Evolutionary conservation across 2,329 filamentous ascomycete species (phyloP).

Genomic region (Fusarium virguliforme): DNA sequence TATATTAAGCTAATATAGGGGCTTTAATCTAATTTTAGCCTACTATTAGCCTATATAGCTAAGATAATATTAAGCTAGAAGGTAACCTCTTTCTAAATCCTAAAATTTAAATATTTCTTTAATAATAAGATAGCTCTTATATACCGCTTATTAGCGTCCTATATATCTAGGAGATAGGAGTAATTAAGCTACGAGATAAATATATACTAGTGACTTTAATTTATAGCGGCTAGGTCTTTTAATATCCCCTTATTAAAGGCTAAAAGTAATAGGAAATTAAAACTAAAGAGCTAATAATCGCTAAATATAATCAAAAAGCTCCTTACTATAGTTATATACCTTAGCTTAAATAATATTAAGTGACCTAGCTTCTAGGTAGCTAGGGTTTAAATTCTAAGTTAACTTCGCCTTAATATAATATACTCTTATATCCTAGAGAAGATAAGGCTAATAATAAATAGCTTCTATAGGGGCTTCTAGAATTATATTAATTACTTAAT

Average conservation of each 20-base stretch:
- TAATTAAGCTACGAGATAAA: background rate
- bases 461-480: too few relatives aligned
- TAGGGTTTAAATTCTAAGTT: too few relatives aligned
- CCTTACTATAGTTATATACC: too few relatives aligned
- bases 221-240: background rate
- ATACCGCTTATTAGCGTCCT: constrained; percentile 21
- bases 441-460: too few relatives aligned
- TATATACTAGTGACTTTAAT: background rate
- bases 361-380: too few relatives aligned
- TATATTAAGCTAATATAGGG: too few relatives aligned
- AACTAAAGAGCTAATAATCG: constrained; percentile 25
- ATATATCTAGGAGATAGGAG: background rate
- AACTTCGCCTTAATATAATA: too few relatives aligned
- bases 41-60: background rate
- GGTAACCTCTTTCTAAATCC: constrained; percentile 11
- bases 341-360: too few relatives aligned
- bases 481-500: too few relatives aligned
- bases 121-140: background rate
- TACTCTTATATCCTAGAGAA: too few relatives aligned
- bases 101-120: background rate
- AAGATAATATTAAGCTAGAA: constrained; percentile 5
- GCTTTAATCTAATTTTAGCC: background rate
- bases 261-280: background rate
- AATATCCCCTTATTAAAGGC: constrained; percentile 19
- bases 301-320: too few relatives aligned